A percentile compares a stretch with the other conserved stretches of the same genome.
phyloP scores from a whole-genome alignment of 2,329 filamentous ascomycete genomes.

The Zymoseptoria ardabiliae region DNA sequence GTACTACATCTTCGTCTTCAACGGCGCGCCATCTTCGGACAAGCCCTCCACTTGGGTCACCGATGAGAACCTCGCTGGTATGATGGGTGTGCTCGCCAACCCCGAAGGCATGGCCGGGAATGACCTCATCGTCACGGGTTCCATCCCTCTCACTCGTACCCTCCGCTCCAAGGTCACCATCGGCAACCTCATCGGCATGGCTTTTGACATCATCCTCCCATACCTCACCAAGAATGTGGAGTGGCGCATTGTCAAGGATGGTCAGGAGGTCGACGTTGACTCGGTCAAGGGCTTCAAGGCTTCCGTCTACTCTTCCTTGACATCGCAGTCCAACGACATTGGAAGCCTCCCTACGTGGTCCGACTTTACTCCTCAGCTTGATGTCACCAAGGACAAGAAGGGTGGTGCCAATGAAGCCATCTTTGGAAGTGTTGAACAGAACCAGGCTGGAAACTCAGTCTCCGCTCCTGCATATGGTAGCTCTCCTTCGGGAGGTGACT shows the following conservation, averaged over 20 bases:
- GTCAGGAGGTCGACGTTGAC: constrained; percentile 23
- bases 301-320: constrained; percentile 29
- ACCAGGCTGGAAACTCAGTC: not conserved
- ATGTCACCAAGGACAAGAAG: constrained; percentile 2
- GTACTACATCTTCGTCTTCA: constrained; percentile 59
- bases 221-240: constrained; percentile 23
- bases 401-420: not conserved
- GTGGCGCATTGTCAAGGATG: constrained; percentile 27
- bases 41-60: constrained; percentile 44
- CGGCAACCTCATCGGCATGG: constrained; percentile 23
- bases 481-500: not conserved
- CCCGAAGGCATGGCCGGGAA: constrained; percentile 1
- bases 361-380: constrained; percentile 12
- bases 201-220: constrained; percentile 13
- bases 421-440: not conserved
- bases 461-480: not conserved
- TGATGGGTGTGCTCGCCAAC: constrained; percentile 42
- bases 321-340: constrained; percentile 18
- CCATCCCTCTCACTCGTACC: constrained; percentile 37
- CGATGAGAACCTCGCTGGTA: constrained; percentile 51
- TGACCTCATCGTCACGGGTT: constrained; percentile 28
- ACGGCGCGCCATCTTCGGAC: constrained; percentile 42
- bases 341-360: constrained; percentile 18
- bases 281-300: constrained; percentile 31
- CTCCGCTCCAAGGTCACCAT: constrained; percentile 29